A percentile compares a stretch with the other conserved stretches of the same genome.
phyloP scores from a whole-genome alignment of 352 stramenopile genomes.

The Phytophthora macrochlamydospora region DNA sequence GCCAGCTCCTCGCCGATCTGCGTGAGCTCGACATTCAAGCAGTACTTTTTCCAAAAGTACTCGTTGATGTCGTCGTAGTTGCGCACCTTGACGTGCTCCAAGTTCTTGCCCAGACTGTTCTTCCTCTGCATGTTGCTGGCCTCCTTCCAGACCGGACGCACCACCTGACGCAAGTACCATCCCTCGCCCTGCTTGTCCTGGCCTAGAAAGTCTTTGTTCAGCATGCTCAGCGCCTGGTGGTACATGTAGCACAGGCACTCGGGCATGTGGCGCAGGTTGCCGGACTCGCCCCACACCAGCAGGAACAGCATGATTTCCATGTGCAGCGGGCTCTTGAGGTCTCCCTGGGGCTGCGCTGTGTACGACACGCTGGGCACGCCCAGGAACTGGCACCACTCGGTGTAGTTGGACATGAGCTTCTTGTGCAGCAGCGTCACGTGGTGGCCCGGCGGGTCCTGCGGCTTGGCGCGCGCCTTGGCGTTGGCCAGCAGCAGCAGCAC shows the following conservation, averaged over 20 bases:
- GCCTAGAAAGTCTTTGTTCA: conserved; percentile 66
- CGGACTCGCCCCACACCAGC: conserved; percentile 96
- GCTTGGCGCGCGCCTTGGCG: conserved; percentile 60
- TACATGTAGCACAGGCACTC: conserved; percentile 97
- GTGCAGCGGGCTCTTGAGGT: conserved; percentile 65
- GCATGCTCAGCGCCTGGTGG: conserved; percentile 73
- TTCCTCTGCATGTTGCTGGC: conserved; percentile 68
- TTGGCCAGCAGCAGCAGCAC: conserved; percentile 76
- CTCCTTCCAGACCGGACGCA: conserved; percentile 68
- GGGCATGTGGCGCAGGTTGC: conserved; percentile 96
- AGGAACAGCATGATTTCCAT: conserved; percentile 96
- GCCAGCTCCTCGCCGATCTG: conserved; percentile 53
- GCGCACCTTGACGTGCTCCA: conserved; percentile 71
- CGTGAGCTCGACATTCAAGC: conserved; percentile 57
- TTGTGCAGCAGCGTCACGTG: conserved; percentile 64
- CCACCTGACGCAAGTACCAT: conserved; percentile 65
- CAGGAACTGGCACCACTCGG: conserved; percentile 68
- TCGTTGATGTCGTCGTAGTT: conserved; percentile 88
- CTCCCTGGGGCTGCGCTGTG: conserved; percentile 39
- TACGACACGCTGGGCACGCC: conserved; percentile 41
- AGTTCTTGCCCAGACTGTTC: conserved; percentile 62
- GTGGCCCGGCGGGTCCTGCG: conserved; percentile 42
- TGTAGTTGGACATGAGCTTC: conserved; percentile 73
- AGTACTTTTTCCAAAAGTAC: conserved; percentile 82
- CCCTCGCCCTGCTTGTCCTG: conserved; percentile 47